Conservation (phyloP, 1,284 basidiomycete species). For the Cerioporus squamosus region DNA sequence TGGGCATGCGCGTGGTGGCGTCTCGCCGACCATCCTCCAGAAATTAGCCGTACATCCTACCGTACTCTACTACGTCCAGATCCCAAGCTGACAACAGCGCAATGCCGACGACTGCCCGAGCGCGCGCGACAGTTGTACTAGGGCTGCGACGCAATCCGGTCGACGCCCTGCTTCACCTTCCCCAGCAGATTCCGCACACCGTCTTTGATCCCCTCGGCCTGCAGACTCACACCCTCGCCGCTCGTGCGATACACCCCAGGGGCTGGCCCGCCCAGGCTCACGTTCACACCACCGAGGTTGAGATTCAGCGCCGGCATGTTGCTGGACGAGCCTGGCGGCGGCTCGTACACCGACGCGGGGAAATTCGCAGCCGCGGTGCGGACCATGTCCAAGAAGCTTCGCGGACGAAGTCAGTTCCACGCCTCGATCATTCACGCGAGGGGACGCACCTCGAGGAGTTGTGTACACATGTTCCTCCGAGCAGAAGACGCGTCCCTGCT, state of each 20-base stretch:
- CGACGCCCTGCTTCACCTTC: slow-evolving; percentile 88
- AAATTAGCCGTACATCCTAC: slow-evolving; percentile 22
- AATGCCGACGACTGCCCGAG: slow-evolving; percentile 12
- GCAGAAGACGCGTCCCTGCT: slow-evolving; percentile 72
- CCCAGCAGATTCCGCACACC: slow-evolving; percentile 87
- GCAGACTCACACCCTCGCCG: slow-evolving; percentile 65
- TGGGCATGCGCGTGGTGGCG: background rate
- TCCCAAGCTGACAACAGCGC: background rate
- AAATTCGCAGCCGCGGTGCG: slow-evolving; percentile 64
- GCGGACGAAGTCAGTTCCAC: slow-evolving; percentile 5
- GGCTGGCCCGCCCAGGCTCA: slow-evolving; percentile 85
- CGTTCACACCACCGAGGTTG: slow-evolving; percentile 88
- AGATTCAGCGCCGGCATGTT: slow-evolving; percentile 81
- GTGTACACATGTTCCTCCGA: slow-evolving; percentile 92
- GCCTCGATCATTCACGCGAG: slow-evolving; percentile 9
- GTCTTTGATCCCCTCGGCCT: slow-evolving; percentile 83
- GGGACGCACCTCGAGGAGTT: slow-evolving; percentile 82
- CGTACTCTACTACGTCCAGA: slow-evolving; percentile 5
- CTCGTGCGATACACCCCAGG: slow-evolving; percentile 84
- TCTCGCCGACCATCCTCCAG: slow-evolving; percentile 27
- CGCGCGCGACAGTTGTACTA: background rate
- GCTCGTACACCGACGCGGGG: slow-evolving; percentile 69
- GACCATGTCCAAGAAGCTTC: slow-evolving; percentile 78
- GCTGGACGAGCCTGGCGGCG: slow-evolving; percentile 68
- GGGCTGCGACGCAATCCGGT: slow-evolving; percentile 52